Evolutionary conservation across 176 grass and related monocot genomes (phyloP).

Genomic region (Phyllostachys edulis): DNA sequence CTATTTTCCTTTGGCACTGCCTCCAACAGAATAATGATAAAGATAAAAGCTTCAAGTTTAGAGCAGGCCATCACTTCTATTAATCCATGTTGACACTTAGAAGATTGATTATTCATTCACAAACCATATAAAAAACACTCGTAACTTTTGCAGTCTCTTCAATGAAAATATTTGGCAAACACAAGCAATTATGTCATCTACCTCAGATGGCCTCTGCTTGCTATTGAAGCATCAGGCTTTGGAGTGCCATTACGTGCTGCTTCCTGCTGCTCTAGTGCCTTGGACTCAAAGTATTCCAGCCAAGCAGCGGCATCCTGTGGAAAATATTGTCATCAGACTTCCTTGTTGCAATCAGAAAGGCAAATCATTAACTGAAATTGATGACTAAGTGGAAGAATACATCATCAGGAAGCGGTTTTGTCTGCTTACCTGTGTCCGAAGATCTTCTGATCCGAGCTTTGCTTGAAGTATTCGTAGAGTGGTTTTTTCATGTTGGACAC

Average conservation of each 20-base stretch:
- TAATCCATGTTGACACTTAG: constrained; percentile 11
- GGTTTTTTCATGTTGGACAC: constrained; percentile 99
- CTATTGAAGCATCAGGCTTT: constrained; percentile 99
- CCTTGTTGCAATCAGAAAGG: constrained; percentile 34
- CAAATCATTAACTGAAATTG: constrained; percentile 11
- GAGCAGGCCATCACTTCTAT: constrained; percentile 31
- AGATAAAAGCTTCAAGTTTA: constrained; percentile 17
- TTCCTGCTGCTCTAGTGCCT: constrained; percentile 98
- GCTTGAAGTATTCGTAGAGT: constrained; percentile 93
- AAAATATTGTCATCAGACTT: constrained; percentile 37
- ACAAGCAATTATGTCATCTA: constrained; percentile 41
- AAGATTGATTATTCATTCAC: constrained; percentile 14
- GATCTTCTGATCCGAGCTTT: constrained; percentile 99
- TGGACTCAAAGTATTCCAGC: constrained; percentile 97
- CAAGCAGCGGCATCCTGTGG: constrained; percentile 94
- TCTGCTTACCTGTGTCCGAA: constrained; percentile 76
- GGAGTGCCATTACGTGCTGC: constrained; percentile 97
- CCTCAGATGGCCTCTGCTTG: constrained; percentile 98
- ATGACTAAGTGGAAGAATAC: neutral
- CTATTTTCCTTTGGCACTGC: constrained; percentile 2
- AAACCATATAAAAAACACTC: neutral
- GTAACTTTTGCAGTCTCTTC: constrained; percentile 10
- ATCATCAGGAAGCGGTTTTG: neutral
- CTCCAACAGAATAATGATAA: neutral
- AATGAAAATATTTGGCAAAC: constrained; percentile 28